Base-by-base conservation (phyloP, 129 eudicot species). In the Pulicaria dysenterica region DNA sequence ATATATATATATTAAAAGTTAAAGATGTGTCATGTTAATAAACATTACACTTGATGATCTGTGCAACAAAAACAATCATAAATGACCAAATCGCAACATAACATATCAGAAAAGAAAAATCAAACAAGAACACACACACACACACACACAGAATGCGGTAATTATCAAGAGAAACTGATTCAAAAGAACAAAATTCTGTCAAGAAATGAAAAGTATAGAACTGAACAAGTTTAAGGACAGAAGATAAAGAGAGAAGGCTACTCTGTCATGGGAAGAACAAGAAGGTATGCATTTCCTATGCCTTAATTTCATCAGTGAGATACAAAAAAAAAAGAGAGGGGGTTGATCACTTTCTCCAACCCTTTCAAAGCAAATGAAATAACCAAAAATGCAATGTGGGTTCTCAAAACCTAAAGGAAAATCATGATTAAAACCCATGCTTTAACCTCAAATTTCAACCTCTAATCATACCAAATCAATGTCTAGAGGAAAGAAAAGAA, bases 251-350 rank as follows among this genome's bases (percentile, higher is more conserved):
- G 34, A 15, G 46, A 42, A 9, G 54, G 43, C 83, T 82, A 91
- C 92, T 73, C 80, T 76, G 51, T 78, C 85, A 69, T 83, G 70
- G 67, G 93, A 86, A 74, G 97, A 86, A 53, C 93, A 88, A 70
- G 88, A 88, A 82, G 87, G 93, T 46, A 86, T 79, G 85, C 84
- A 83, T 79, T 82, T 87, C 71, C 84, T 85, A 72, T 68, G 87
- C 77, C 84, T 81, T 83, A 89, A 84, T 86, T 85, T 83, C 93
- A 84, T 88, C 58, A 80, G 82, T 65, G 67, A 71, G 72, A 69
- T 58, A 46, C 5, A 8, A 57, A 87, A 78, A 57, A 87, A 78
- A 60, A 4, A 34, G 44, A 74, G 49, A 65, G 57, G 38, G 6
- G 55, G 55, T 76, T 70, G 54, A 76, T 83, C 57, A 70, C 15